Percentiles rank a stretch among this genome's conserved stretches.
phyloP scores from a whole-genome alignment of 768 basidiomycete species.

The Mycena kentingensis region DNA sequence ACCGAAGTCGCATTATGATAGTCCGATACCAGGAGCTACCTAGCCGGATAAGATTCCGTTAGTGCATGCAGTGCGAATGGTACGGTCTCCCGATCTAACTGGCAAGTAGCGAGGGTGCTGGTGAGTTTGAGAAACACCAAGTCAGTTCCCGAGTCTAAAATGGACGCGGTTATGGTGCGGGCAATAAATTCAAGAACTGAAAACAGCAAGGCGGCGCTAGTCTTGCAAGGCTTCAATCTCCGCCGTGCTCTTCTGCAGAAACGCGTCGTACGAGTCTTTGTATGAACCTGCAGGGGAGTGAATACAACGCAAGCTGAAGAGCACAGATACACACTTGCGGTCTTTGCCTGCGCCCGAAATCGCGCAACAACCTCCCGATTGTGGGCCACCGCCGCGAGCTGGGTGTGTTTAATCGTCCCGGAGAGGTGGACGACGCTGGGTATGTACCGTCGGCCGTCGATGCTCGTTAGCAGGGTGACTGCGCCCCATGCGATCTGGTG shows the following conservation, averaged over 20 bases:
- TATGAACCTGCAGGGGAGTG: constrained; percentile 45
- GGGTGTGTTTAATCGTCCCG: constrained; percentile 86
- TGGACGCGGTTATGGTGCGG: too few relatives aligned
- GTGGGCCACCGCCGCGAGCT: constrained; percentile 73
- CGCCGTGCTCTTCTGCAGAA: constrained; percentile 54
- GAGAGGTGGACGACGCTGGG: constrained; percentile 82
- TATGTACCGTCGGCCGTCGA: constrained; percentile 61
- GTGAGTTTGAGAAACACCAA: too few relatives aligned
- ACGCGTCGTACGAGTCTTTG: constrained; percentile 61
- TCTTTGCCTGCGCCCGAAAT: constrained; percentile 56
- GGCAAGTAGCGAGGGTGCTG: too few relatives aligned
- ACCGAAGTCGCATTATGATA: too few relatives aligned
- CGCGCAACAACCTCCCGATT: constrained; percentile 73
- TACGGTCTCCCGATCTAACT: too few relatives aligned
- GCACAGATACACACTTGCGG: constrained; percentile 44
- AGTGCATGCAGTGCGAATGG: too few relatives aligned
- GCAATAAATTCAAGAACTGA: too few relatives aligned
- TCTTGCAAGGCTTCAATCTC: constrained; percentile 73
- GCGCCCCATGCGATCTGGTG: constrained; percentile 81
- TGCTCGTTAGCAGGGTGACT: constrained; percentile 63
- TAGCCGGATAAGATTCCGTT: too few relatives aligned
- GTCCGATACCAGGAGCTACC: too few relatives aligned
- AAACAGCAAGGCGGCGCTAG: too few relatives aligned
- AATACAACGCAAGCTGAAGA: background rate
- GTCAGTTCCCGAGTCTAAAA: too few relatives aligned